These are phyloP conservation scores for Nitzschia sp. DNA, from an alignment of 108 stramenopile species.

Conservation along the genomic window DNA sequence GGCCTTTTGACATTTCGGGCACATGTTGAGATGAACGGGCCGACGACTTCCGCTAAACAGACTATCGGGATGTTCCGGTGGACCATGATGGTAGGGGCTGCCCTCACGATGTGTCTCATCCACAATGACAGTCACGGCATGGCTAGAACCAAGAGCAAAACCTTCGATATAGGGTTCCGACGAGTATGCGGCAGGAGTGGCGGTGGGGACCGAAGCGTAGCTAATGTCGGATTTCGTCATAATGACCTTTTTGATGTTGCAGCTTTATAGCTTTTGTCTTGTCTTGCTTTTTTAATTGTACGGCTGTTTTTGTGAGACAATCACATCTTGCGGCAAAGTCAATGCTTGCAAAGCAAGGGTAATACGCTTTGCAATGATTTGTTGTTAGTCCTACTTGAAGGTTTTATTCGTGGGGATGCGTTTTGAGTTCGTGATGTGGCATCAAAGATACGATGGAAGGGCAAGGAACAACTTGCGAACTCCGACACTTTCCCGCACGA, in stretches of 20 bases:
- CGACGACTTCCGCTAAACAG: slow-evolving; percentile 5
- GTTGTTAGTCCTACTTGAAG: too few relatives aligned
- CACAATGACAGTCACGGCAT: slow-evolving; percentile 17
- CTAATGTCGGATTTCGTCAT: slow-evolving; percentile 4
- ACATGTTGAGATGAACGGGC: slow-evolving; percentile 10
- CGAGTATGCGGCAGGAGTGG: neutral
- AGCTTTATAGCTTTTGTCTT: neutral
- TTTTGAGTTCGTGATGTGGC: too few relatives aligned
- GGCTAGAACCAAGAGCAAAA: slow-evolving; percentile 9
- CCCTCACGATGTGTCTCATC: neutral
- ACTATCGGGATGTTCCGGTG: neutral
- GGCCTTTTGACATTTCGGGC: slow-evolving; percentile 11
- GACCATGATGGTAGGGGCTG: neutral
- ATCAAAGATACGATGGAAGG: too few relatives aligned
- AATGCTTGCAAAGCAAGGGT: too few relatives aligned
- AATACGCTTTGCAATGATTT: too few relatives aligned
- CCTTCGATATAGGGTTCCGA: slow-evolving; percentile 15
- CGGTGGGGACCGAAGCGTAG: slow-evolving; percentile 7
- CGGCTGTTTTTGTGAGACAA: too few relatives aligned
- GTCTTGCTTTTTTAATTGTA: too few relatives aligned
- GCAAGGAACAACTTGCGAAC: too few relatives aligned
- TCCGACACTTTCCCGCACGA: too few relatives aligned
- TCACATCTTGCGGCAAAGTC: too few relatives aligned
- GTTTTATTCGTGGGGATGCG: too few relatives aligned
- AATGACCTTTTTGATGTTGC: neutral